These are phyloP conservation scores for Cercospora janseana DNA, from an alignment of 2,329 filamentous ascomycete genomes.

Conservation along the genomic window DNA sequence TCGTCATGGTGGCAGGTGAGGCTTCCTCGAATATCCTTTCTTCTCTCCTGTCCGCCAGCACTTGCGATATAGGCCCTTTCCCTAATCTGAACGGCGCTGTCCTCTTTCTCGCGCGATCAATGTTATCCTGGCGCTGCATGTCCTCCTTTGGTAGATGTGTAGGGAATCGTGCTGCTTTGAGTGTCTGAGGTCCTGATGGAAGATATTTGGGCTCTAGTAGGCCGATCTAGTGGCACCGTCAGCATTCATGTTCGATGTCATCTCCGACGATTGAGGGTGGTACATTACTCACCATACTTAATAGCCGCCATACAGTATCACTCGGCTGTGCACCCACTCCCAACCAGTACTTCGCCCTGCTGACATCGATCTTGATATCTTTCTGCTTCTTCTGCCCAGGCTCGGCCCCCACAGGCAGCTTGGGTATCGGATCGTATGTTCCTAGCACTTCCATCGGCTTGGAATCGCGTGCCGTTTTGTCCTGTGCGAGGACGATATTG, in stretches of 20 bases:
- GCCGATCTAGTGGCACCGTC: slow-evolving; percentile 39
- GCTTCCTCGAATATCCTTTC: slow-evolving; percentile 13
- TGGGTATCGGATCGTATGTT: slow-evolving; percentile 62
- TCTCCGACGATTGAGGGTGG: background rate
- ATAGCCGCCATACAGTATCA: slow-evolving; percentile 80
- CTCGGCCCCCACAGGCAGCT: slow-evolving; percentile 52
- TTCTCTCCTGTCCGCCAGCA: background rate
- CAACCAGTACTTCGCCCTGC: slow-evolving; percentile 88
- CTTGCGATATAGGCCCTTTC: slow-evolving; percentile 4
- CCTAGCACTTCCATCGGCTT: slow-evolving; percentile 88
- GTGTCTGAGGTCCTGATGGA: slow-evolving; percentile 35
- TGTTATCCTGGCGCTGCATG: slow-evolving; percentile 2
- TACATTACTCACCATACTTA: slow-evolving; percentile 65
- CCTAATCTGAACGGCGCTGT: slow-evolving; percentile 17
- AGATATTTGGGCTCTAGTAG: slow-evolving; percentile 44
- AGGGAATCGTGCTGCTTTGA: slow-evolving; percentile 34
- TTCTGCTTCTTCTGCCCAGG: slow-evolving; percentile 72
- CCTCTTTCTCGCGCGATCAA: slow-evolving; percentile 9
- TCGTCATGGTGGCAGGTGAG: slow-evolving; percentile 27
- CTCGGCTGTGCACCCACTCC: slow-evolving; percentile 95
- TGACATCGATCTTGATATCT: slow-evolving; percentile 81
- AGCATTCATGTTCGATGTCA: background rate
- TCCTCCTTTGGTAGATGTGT: slow-evolving; percentile 29
- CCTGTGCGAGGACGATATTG: slow-evolving; percentile 93
- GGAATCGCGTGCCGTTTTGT: slow-evolving; percentile 80